Percentiles rank a stretch among this genome's conserved stretches.
Evolutionary conservation across 805 yeast species (phyloP).

Genomic region (Blastobotrys americana): DNA sequence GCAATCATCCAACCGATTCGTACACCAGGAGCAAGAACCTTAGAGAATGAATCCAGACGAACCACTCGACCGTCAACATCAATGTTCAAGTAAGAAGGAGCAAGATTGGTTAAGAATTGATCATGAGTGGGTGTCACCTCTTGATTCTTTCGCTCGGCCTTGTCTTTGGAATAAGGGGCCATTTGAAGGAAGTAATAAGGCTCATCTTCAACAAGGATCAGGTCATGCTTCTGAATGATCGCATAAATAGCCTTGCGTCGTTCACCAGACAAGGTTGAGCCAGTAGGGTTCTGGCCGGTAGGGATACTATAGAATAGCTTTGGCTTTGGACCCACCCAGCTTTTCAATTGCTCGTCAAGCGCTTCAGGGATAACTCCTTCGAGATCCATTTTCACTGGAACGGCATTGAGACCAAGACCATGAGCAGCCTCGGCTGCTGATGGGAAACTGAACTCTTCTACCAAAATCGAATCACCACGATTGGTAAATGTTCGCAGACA

Average conservation of each 20-base stretch:
- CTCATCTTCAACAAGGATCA: conserved; percentile 87
- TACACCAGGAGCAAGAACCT: conserved; percentile 85
- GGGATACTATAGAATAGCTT: conserved; percentile 83
- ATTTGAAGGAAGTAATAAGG: conserved; percentile 96
- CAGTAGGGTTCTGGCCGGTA: conserved; percentile 98
- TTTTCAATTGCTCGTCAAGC: conserved; percentile 50
- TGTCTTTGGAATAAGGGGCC: conserved; percentile 57
- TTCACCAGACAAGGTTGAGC: conserved; percentile 68
- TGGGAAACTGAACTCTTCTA: conserved; percentile 76
- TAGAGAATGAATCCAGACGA: conserved; percentile 84
- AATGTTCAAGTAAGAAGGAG: conserved; percentile 64
- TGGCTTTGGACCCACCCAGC: conserved; percentile 72
- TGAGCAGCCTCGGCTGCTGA: conserved; percentile 77
- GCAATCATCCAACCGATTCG: conserved; percentile 89
- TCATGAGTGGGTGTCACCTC: conserved; percentile 40
- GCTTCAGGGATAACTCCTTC: conserved; percentile 71
- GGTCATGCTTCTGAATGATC: conserved; percentile 77
- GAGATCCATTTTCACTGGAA: conserved; percentile 73
- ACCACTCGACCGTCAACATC: conserved; percentile 87
- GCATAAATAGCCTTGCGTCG: conserved; percentile 73
- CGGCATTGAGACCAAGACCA: conserved; percentile 59
- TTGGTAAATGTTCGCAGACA: conserved; percentile 67
- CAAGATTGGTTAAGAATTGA: conserved; percentile 58
- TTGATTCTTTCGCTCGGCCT: conserved; percentile 23
- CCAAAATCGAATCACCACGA: conserved; percentile 75